These are phyloP conservation scores for Leishmania tropica DNA, from an alignment of 208 protist species.

Conservation along the genomic window DNA sequence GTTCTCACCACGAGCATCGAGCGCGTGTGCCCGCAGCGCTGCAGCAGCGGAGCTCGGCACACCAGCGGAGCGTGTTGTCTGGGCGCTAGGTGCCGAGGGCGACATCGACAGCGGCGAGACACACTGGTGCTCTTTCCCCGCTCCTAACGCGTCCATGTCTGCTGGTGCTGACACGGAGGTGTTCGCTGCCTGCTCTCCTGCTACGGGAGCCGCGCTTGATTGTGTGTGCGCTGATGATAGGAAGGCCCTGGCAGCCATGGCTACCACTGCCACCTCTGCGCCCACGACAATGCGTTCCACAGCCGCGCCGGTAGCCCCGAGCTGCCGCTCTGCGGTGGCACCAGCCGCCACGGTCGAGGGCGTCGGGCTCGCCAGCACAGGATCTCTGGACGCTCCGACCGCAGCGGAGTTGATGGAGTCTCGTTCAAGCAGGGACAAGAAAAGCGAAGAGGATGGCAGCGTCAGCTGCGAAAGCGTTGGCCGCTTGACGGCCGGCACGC, in stretches of 20 bases:
- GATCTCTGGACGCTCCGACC: not conserved
- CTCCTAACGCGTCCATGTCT: not conserved
- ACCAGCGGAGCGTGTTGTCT: not conserved
- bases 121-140: not conserved
- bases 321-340: not conserved
- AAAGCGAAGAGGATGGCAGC: not conserved
- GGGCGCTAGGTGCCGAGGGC: not conserved
- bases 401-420: not conserved
- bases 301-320: not conserved
- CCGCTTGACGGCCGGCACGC: constrained; percentile 17
- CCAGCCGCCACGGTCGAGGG: not conserved
- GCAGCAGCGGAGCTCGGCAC: not conserved
- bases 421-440: not conserved
- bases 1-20: not conserved
- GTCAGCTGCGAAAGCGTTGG: constrained; percentile 12
- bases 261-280: constrained; percentile 17
- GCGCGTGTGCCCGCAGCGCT: not conserved
- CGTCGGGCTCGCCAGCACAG: not conserved
- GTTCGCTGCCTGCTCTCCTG: not conserved
- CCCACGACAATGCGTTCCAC: constrained; percentile 18
- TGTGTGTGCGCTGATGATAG: not conserved
- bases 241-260: not conserved
- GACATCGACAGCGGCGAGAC: not conserved
- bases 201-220: not conserved
- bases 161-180: not conserved